Base-by-base conservation (phyloP, 331 rosid genomes). In the Arachis monticola region DNA sequence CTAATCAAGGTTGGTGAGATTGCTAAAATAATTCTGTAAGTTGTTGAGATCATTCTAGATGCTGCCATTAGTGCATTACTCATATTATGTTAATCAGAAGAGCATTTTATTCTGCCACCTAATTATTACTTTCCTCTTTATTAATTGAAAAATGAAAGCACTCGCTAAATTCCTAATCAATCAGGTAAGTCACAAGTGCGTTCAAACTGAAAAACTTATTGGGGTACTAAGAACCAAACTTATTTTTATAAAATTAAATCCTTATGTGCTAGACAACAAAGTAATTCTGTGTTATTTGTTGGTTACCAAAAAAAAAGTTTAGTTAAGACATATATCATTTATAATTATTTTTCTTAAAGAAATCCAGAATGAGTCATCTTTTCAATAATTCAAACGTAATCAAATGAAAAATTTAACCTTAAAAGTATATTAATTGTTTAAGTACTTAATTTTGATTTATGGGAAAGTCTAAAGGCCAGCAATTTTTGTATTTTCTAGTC, bases 71-170 rank as follows among this genome's bases (percentile, higher is more conserved):
- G n/a, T 55, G 60, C 78, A 83, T 73, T 67, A 40, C 30, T 48
- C 76, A 50, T n/a, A 78, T 60, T 79, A 47, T 48, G 58, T 60
- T 14, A 30, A 42, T n/a, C 10, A 31, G 4, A 52, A 45, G 68
- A 55, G 40, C 72, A 30, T 60, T 27, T 35, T 55, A 2, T 68
- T 9, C 11, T 61, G 82, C 65, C 83, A 83, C 76, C 86, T 83
- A 65, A 64, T 42, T 60, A 13, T 41, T 44, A 69, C 48, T 56
- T 56, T 55, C 42, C 64, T 14, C 41, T 17, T 41, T 70, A 10
- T 41, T 41, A 56, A 31, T 50, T 40, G 7, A 40, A 53, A 69
- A 53, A 27, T 14, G 10, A 68, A 51, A 66, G 60, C 6, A 70
- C 17, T 6, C 10, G 3, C 56, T 4, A 2, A 35, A 35, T 35